phyloP scores from a whole-genome alignment of 768 basidiomycete species.

The Mycena maculata region DNA sequence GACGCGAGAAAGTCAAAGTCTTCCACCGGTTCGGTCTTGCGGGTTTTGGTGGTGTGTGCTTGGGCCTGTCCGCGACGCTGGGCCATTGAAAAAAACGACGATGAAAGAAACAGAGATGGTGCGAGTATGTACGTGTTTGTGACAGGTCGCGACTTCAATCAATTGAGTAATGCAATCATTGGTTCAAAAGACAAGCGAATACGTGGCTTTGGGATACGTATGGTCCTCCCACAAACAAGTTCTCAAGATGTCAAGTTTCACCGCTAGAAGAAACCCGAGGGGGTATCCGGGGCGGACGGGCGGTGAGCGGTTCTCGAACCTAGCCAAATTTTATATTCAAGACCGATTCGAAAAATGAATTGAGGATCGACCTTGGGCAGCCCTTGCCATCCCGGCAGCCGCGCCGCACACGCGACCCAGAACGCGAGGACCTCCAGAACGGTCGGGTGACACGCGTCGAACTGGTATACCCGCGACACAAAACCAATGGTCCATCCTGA shows the following conservation, averaged over 20 bases:
- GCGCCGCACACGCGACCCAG: slow-evolving; percentile 24
- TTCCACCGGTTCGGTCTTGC: slow-evolving; percentile 21
- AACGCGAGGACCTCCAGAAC: slow-evolving; percentile 17
- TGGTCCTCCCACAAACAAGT: too few relatives aligned
- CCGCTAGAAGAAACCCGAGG: background rate
- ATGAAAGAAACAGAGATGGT: background rate
- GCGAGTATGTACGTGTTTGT: background rate
- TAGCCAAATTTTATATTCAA: background rate
- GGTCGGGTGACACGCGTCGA: slow-evolving; percentile 8
- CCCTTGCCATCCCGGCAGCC: slow-evolving; percentile 9
- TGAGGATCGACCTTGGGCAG: background rate
- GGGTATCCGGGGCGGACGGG: background rate
- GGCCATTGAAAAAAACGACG: slow-evolving; percentile 24
- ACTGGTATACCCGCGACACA: slow-evolving; percentile 9
- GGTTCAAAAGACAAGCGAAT: background rate
- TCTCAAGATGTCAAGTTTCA: too few relatives aligned
- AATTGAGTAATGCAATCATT: background rate
- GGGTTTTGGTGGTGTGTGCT: slow-evolving; percentile 4
- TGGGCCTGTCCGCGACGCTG: slow-evolving; percentile 27
- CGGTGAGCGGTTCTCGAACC: background rate
- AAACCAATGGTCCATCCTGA: slow-evolving; percentile 25
- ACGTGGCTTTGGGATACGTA: too few relatives aligned
- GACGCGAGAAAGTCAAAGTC: slow-evolving; percentile 36
- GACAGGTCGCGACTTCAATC: background rate
- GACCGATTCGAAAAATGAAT: background rate